Evolutionary conservation across 257 asterid species (phyloP).

Genomic region (Ehretia macrophylla): DNA sequence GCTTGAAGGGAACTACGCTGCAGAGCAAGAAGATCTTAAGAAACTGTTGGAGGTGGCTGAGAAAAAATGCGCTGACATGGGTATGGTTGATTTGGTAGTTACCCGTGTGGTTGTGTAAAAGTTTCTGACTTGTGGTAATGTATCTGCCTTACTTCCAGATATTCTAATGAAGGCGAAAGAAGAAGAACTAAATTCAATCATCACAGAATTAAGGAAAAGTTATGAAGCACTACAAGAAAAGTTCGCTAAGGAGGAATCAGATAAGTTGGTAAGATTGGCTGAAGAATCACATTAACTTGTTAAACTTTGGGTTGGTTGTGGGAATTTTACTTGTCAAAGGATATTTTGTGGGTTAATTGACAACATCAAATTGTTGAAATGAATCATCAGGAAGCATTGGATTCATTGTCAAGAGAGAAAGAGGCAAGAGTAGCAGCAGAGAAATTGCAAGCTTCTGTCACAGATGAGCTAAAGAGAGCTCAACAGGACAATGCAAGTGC

Average conservation of each 20-base stretch:
- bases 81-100: constrained; percentile 23
- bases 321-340: not conserved
- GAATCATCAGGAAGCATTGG: constrained; percentile 64
- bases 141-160: constrained; percentile 29
- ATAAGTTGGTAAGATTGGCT: constrained; percentile 44
- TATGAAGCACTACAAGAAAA: constrained; percentile 50
- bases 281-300: not conserved
- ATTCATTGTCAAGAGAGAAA: constrained; percentile 59
- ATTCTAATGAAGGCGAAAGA: constrained; percentile 52
- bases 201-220: constrained; percentile 57
- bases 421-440: constrained; percentile 68
- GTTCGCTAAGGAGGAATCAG: constrained; percentile 51
- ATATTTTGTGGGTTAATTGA: not conserved
- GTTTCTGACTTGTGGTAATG: not conserved
- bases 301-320: not conserved
- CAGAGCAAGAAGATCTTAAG: constrained; percentile 52
- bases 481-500: constrained; percentile 54
- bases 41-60: constrained; percentile 62
- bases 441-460: constrained; percentile 59
- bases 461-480: constrained; percentile 75
- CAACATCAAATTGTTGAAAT: too few relatives aligned
- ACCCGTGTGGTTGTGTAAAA: not conserved
- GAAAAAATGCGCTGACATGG: constrained; percentile 54
- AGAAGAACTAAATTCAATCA: constrained; percentile 56
- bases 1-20: constrained; percentile 53